phyloP scores from a whole-genome alignment of 768 basidiomycete species.

The Leccinellum rugosiceps region DNA sequence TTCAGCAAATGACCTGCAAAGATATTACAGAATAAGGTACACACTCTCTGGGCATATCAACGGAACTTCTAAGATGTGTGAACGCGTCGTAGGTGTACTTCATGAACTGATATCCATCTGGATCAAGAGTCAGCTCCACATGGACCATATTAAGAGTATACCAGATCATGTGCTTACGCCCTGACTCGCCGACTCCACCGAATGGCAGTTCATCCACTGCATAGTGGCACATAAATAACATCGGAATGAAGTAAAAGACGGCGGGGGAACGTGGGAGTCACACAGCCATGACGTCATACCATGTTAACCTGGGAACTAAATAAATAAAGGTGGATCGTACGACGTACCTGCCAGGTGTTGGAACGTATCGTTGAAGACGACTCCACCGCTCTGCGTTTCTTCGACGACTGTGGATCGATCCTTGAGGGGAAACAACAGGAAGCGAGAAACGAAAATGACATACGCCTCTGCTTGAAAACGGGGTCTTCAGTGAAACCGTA shows the following conservation, averaged over 20 bases:
- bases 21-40: not conserved
- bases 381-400: conserved; percentile 53
- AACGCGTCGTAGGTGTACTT: conserved; percentile 56
- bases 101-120: conserved; percentile 54
- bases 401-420: conserved; percentile 41
- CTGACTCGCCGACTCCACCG: conserved; percentile 59
- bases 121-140: not conserved
- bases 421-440: not conserved
- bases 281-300: conserved; percentile 13
- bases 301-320: not conserved
- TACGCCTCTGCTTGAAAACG: conserved; percentile 38
- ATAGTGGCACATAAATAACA: not conserved
- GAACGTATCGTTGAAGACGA: conserved; percentile 60
- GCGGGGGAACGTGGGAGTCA: not conserved
- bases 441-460: conserved; percentile 3
- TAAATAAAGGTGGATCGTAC: not conserved
- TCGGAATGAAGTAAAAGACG: not conserved
- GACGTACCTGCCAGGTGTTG: conserved; percentile 47
- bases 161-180: conserved; percentile 42
- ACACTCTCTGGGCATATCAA: conserved; percentile 59
- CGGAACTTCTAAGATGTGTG: conserved; percentile 43
- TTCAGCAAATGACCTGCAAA: conserved; percentile 4
- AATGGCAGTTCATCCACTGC: conserved; percentile 44
- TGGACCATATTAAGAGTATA: not conserved
- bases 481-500: conserved; percentile 60